phyloP scores from a whole-genome alignment of 1,284 basidiomycete species.

The Inonotus hispidus region DNA sequence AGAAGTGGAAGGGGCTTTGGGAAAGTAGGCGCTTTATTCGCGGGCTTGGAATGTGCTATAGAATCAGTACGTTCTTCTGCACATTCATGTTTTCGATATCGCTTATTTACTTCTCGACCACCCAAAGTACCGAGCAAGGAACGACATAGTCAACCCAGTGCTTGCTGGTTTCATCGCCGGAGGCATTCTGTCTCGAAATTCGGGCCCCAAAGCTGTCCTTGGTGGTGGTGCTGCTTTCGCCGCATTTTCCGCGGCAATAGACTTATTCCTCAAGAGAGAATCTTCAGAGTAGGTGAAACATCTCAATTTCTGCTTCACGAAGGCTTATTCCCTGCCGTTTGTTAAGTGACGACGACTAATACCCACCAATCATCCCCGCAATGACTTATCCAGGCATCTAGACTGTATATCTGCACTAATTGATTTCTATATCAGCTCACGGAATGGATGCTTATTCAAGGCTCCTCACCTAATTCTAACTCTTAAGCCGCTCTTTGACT shows the following conservation, averaged over 20 bases:
- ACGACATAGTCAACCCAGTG: slow-evolving; percentile 85
- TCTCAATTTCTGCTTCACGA: background rate
- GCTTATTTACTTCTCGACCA: slow-evolving; percentile 5
- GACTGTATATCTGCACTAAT: background rate
- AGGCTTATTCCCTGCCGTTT: background rate
- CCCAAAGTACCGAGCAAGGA: slow-evolving; percentile 87
- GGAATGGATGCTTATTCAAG: no score
- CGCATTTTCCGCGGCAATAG: slow-evolving; percentile 86
- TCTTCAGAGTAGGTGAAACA: slow-evolving; percentile 66
- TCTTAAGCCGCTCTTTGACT: no score
- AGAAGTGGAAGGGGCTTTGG: slow-evolving; percentile 88
- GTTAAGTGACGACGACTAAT: slow-evolving; percentile 10
- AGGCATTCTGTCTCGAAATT: slow-evolving; percentile 77
- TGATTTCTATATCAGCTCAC: background rate
- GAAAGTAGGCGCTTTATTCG: slow-evolving; percentile 91
- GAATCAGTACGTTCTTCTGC: slow-evolving; percentile 74
- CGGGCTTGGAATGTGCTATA: slow-evolving; percentile 92
- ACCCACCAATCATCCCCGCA: background rate
- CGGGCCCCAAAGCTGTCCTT: slow-evolving; percentile 77
- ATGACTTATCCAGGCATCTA: slow-evolving; percentile 10
- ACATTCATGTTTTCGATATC: background rate
- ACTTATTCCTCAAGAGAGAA: slow-evolving; percentile 80
- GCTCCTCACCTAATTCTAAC: no score
- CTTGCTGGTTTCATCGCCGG: slow-evolving; percentile 71
- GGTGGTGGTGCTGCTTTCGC: slow-evolving; percentile 86